Evolutionary conservation across 176 grass and related monocot genomes (phyloP), one percentile per base, ranked within the genome.

Genomic region (Carex pumila): DNA sequence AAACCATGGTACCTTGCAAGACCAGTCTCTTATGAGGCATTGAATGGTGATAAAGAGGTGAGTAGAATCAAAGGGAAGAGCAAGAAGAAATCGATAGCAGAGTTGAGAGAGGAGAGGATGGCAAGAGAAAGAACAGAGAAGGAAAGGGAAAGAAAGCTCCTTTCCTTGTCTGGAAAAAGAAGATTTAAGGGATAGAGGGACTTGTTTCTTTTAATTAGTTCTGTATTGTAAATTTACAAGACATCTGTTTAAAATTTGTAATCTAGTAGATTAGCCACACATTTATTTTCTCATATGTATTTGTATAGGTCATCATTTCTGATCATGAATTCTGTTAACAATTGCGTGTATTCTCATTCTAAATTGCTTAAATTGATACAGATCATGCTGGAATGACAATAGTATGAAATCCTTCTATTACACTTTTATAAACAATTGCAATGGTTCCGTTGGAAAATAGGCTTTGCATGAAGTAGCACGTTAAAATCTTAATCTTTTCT

Each of bases 1-100:
- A 87, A 82, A 12, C 92, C 96, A 32, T 98, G 93, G 96, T 98
- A 98, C 71, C 56, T 93, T 19, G 74, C 91, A 18, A 83, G 79
- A 58, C 82, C 89, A 18, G 80, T 17, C 7, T 83, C 80, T 25
- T 65, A 50, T 54, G 80, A 83, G 43, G 80, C 19, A 29, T 31
- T 19, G 21, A 7, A 65, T 52, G 61, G 19, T 36, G 39, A 52
- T 83, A 83, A 66, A 67, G 17, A 60, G 81, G 15, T 0, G 32
- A 61, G 66, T 39, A 22, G 50, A 58, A 61, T 8, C 61, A 29
- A 60, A 25, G 65, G 66, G 15, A 61, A 62, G 83, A 75, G 52
- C 30, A 71, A 60, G 37, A 71, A 74, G 83, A 85, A 75, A 85
- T 75, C 68, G 11, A 63, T 85, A 19, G 68, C 75, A 10, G 83